A percentile compares a stretch with the other conserved stretches of the same genome.
phyloP scores from a whole-genome alignment of 2,329 filamentous ascomycete species.

The Fusarium coicis region DNA sequence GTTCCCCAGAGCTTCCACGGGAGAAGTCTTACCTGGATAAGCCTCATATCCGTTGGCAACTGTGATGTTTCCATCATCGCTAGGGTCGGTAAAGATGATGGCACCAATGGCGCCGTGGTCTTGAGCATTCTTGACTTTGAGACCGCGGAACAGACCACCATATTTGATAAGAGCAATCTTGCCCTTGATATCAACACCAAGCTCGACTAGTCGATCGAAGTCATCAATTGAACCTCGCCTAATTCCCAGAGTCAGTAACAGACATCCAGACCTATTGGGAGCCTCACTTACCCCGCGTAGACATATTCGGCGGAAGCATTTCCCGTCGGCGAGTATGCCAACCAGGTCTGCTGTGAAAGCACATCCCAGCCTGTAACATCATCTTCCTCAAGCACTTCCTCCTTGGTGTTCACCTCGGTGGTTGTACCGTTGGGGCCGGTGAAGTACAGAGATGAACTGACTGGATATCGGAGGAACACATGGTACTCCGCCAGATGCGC shows the following conservation, averaged over 20 bases:
- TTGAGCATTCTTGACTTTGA: conserved; percentile 86
- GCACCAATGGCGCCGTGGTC: conserved; percentile 85
- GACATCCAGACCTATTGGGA: no score
- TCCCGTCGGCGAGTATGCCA: conserved; percentile 83
- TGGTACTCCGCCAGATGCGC: conserved; percentile 60
- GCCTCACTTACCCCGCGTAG: conserved; percentile 70
- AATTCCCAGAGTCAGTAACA: background rate
- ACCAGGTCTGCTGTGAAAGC: conserved; percentile 77
- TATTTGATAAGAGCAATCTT: conserved; percentile 85
- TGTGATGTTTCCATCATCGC: conserved; percentile 82
- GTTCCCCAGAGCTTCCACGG: rapidly evolving
- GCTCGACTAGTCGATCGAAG: conserved; percentile 75
- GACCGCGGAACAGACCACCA: conserved; percentile 78
- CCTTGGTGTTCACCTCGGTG: conserved; percentile 74
- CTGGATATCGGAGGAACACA: conserved; percentile 70
- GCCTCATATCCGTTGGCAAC: conserved; percentile 77
- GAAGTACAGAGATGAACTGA: conserved; percentile 62
- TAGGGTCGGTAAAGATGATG: conserved; percentile 85
- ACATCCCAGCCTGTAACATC: conserved; percentile 75
- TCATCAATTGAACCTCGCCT: conserved; percentile 75
- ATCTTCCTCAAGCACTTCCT: conserved; percentile 79
- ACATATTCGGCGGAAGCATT: conserved; percentile 81
- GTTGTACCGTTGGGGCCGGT: conserved; percentile 56
- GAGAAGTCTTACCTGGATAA: conserved; percentile 64
- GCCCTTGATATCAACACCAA: conserved; percentile 75